Evolutionary conservation across 192 early-diverging fungal genomes (phyloP), one percentile per base, ranked within the genome.

Genomic region (Chytriomyces sp.): DNA sequence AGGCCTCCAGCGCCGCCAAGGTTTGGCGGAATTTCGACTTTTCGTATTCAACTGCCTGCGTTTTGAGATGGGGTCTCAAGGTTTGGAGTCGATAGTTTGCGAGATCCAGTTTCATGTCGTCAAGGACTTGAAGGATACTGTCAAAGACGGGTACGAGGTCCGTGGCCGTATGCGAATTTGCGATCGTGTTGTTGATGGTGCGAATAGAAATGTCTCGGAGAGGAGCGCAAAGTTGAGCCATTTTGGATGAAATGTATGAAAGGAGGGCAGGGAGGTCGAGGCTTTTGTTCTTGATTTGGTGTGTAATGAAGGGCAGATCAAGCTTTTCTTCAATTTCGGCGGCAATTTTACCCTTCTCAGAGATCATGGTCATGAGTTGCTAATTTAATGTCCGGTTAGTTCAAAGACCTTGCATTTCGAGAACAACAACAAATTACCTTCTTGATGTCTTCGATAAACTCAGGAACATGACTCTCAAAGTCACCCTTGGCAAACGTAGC

Each of bases 21-120:
- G 87, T 78, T n/a, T 83, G 65, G 47, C 81, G 81, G 77, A 96
- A 96, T 65, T 91, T 91, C 2, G 77, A 64, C 26, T 84, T 81
- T 79, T 96, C 95, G 72, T 95, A 95, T 13, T 87, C 88, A 23
- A 92, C 90, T 13, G 93, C 93, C 45, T 92, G 88, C 7, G 84
- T 82, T 76, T 85, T 86, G 44, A 96, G 73, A 75, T 85, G 84
- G 5, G 95, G 94, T 11, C 91, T 85, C 2, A 94, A 81, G 2
- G 84, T 78, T 61, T 85, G 86, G 43, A 96, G 69, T 7, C 89
- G 77, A 80, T 89, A 94, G 81, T 96, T 96, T 43, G 89, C 83
- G n/a, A 95, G 75, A 75, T 96, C 95, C 60, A 94, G 77, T 61
- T 88, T 86, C 95, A 96, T 96, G 10, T 84, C 79, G 26, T 96